These are phyloP conservation scores for Albifimbria verrucaria DNA, from an alignment of 2,329 filamentous ascomycete species.

Conservation along the genomic window DNA sequence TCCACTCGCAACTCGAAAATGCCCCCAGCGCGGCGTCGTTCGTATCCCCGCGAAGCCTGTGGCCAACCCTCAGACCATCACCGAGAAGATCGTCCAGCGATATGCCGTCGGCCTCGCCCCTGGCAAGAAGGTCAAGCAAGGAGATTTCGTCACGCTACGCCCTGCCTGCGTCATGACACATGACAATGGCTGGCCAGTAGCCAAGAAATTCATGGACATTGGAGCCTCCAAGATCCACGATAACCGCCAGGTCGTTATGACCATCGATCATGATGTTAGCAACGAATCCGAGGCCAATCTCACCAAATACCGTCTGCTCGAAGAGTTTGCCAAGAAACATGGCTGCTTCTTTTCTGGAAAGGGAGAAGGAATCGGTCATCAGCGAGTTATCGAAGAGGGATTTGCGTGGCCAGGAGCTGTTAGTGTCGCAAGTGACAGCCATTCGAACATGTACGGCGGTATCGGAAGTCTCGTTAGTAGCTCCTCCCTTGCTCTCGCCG, in stretches of 20 bases:
- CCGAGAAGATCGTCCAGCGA: constrained; percentile 87
- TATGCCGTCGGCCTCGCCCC: constrained; percentile 72
- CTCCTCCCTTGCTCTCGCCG: neutral
- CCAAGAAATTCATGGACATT: constrained; percentile 73
- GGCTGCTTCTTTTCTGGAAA: constrained; percentile 75
- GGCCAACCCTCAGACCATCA: constrained; percentile 84
- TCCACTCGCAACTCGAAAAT: no score
- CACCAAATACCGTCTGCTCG: constrained; percentile 78
- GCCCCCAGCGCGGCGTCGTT: no score
- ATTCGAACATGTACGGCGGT: constrained; percentile 76
- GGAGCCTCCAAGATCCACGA: constrained; percentile 71
- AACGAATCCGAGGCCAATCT: constrained; percentile 76
- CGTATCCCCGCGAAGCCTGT: no score
- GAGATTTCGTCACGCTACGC: constrained; percentile 80
- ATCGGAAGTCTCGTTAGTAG: constrained; percentile 6
- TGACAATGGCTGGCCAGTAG: constrained; percentile 77
- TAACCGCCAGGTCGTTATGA: constrained; percentile 73
- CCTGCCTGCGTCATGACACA: constrained; percentile 81
- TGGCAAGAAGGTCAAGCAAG: constrained; percentile 71
- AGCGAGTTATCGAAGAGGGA: constrained; percentile 81
- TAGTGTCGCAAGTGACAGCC: constrained; percentile 73
- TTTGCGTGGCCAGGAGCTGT: constrained; percentile 80
- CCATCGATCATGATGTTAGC: constrained; percentile 85
- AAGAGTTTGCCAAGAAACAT: constrained; percentile 76
- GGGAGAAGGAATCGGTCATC: constrained; percentile 81